A percentile compares a stretch with the other conserved stretches of the same genome.
Conservation (phyloP, 2,329 filamentous ascomycete genomes). For the Hypomyces rosellus region DNA sequence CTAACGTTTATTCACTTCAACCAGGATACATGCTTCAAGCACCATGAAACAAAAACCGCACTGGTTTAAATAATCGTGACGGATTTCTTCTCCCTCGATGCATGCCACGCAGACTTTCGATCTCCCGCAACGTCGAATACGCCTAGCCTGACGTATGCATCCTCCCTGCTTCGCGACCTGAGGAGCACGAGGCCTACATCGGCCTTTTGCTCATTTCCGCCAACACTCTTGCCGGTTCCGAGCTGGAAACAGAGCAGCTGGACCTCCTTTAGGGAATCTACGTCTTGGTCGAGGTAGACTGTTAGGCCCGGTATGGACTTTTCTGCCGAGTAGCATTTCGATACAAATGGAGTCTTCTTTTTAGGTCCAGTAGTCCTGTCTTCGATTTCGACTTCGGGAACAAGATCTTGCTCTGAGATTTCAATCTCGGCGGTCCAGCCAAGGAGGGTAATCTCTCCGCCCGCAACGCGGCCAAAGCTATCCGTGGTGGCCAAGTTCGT, state of each 20-base stretch:
- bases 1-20: too few species aligned
- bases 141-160: neutral
- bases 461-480: neutral
- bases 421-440: neutral
- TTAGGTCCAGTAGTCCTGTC: neutral
- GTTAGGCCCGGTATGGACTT: neutral
- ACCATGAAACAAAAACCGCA: too few species aligned
- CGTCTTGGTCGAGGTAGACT: neutral
- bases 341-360: neutral
- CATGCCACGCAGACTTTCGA: neutral
- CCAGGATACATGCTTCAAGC: too few species aligned
- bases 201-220: neutral
- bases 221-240: neutral
- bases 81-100: neutral
- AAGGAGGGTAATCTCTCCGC: neutral
- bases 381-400: neutral
- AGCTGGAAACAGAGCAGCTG: neutral
- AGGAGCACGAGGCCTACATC: neutral
- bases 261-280: neutral
- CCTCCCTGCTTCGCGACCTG: neutral
- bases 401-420: neutral
- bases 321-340: neutral
- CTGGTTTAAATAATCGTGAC: neutral
- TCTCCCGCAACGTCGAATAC: constrained; percentile 1
- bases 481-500: neutral